Evolutionary conservation across 306 rosid species (phyloP).

Genomic region (Oemleria cerasiformis): DNA sequence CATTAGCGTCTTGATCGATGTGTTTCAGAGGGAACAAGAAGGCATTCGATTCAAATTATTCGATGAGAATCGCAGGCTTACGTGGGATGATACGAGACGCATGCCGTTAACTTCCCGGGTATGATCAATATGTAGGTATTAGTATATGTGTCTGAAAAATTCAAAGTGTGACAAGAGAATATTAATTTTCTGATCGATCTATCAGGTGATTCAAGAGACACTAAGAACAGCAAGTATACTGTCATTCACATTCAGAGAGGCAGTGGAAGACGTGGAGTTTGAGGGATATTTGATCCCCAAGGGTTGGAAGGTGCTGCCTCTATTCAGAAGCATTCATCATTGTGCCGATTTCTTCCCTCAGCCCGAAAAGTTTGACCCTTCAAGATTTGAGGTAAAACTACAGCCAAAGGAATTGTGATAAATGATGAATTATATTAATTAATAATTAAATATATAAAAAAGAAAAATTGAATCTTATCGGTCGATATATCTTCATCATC

Average conservation of each 20-base stretch:
- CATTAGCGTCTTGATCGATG: neutral
- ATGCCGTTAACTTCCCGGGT: conserved; percentile 72
- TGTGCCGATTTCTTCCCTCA: conserved; percentile 70
- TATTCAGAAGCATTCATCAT: conserved; percentile 90
- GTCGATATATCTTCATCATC: neutral
- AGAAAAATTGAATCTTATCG: no score
- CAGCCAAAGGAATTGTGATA: neutral
- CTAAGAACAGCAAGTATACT: conserved; percentile 78
- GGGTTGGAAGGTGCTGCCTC: conserved; percentile 97
- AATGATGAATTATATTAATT: neutral
- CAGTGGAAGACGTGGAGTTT: conserved; percentile 69
- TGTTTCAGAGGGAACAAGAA: conserved; percentile 72
- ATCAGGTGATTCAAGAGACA: conserved; percentile 83
- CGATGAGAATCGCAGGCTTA: conserved; percentile 53
- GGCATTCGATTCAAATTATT: conserved; percentile 36
- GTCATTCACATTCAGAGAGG: conserved; percentile 94
- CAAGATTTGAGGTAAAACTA: conserved; percentile 73
- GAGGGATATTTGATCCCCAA: conserved; percentile 85
- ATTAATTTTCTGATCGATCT: neutral
- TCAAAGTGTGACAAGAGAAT: no score
- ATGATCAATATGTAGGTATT: neutral
- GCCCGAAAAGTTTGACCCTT: conserved; percentile 84
- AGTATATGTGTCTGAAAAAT: no score
- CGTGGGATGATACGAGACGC: conserved; percentile 74
- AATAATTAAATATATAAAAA: no score